Conservation (phyloP, 331 rosid species). For the Malus hybrid region DNA sequence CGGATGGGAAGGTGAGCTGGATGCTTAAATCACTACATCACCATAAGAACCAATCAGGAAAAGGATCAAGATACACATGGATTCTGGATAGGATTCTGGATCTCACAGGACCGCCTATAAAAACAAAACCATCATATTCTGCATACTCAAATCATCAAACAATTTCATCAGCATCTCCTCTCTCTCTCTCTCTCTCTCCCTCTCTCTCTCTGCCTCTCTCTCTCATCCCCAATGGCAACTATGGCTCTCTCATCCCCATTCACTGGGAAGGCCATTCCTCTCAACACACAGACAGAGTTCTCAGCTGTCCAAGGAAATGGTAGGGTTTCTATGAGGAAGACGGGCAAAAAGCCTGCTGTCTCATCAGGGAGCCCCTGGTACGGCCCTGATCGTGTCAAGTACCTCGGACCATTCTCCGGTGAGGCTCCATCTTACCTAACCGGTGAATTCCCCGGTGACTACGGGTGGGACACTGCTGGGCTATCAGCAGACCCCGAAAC, state of each 20-base stretch:
- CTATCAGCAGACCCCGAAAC: slow-evolving; percentile 30
- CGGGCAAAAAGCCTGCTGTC: slow-evolving; percentile 17
- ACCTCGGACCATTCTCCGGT: slow-evolving; percentile 35
- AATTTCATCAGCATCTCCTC: not conserved
- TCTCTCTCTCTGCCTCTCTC: too few species aligned
- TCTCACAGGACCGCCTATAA: slow-evolving; percentile 10
- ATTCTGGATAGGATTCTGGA: slow-evolving; percentile 22
- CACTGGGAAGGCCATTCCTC: slow-evolving; percentile 20
- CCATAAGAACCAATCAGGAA: slow-evolving; percentile 12
- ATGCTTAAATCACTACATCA: not conserved
- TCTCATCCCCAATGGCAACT: slow-evolving; percentile 8
- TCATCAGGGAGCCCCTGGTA: slow-evolving; percentile 28
- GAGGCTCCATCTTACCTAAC: slow-evolving; percentile 31
- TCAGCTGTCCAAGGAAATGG: slow-evolving; percentile 7
- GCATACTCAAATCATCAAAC: not conserved
- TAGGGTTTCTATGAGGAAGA: slow-evolving; percentile 25
- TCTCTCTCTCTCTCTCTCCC: not conserved
- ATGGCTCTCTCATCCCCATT: slow-evolving; percentile 30
- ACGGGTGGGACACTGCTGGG: slow-evolving; percentile 32
- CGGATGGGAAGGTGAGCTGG: not conserved
- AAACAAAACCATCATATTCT: not conserved
- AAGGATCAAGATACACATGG: slow-evolving; percentile 15
- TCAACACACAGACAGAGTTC: slow-evolving; percentile 9
- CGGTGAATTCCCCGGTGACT: slow-evolving; percentile 29
- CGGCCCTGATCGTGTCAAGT: slow-evolving; percentile 29